phyloP scores from a whole-genome alignment of 2,329 filamentous ascomycete genomes.

The Stagonosporopsis cucurbitacearum region DNA sequence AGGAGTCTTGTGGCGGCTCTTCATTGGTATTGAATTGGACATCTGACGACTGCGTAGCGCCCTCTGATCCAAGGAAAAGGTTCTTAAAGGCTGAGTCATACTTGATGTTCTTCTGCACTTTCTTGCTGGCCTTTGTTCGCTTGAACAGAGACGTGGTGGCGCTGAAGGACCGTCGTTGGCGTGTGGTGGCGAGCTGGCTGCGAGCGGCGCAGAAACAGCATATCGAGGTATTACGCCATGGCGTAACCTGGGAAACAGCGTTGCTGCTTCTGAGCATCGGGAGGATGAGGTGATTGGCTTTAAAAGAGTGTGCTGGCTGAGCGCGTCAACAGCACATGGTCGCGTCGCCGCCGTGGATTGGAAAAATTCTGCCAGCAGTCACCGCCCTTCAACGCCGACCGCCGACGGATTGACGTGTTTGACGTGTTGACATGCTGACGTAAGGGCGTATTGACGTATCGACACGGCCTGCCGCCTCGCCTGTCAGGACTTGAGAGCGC shows the following conservation, averaged over 20 bases:
- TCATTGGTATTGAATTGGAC: not conserved
- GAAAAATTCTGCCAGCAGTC: conserved; percentile 13
- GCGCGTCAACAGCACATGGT: conserved; percentile 10
- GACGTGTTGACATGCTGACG: not conserved
- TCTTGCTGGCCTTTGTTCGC: conserved; percentile 11
- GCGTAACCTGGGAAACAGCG: conserved; percentile 25
- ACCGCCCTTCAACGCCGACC: conserved; percentile 6
- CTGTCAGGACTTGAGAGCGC: too few relatives aligned
- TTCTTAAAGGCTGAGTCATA: not conserved
- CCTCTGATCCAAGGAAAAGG: not conserved
- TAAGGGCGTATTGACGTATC: too few relatives aligned
- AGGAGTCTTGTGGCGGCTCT: not conserved
- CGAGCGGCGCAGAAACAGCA: conserved; percentile 33
- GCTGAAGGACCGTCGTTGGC: conserved; percentile 25
- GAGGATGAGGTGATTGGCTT: not conserved
- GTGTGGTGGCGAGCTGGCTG: conserved; percentile 8
- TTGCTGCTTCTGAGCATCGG: conserved; percentile 37
- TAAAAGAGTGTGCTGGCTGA: not conserved
- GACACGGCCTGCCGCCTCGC: not conserved
- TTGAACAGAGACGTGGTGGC: conserved; percentile 17
- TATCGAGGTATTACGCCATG: conserved; percentile 23
- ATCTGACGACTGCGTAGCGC: not conserved
- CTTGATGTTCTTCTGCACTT: conserved; percentile 1
- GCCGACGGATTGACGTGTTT: conserved; percentile 11
- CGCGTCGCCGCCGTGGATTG: conserved; percentile 1